phyloP scores from a whole-genome alignment of 495 filamentous ascomycete species.

The Neurospora hispaniola region DNA sequence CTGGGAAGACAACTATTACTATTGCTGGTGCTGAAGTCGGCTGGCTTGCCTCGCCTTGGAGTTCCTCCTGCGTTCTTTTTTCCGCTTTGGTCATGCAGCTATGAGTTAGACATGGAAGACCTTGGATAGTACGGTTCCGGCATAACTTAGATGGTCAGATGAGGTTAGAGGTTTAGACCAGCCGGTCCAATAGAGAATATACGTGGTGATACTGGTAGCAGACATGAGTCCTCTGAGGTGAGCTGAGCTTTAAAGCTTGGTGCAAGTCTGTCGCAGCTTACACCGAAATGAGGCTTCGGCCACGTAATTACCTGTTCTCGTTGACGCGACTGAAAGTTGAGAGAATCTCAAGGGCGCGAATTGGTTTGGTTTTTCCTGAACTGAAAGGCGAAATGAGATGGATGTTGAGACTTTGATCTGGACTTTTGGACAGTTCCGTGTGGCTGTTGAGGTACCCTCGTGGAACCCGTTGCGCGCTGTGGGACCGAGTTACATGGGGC shows the following conservation, averaged over 20 bases:
- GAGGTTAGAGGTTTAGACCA: neutral
- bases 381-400: neutral
- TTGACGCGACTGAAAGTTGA: neutral
- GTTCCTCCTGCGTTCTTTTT: neutral
- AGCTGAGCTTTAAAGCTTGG: neutral
- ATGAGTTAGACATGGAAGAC: neutral
- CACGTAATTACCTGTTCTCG: too few species aligned
- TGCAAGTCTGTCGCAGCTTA: neutral
- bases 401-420: neutral
- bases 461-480: neutral
- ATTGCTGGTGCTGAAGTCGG: slow-evolving; percentile 61
- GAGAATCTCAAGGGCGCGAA: neutral
- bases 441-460: neutral
- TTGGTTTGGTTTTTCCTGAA: neutral
- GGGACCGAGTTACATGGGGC: neutral
- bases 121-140: neutral
- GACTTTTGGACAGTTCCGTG: neutral
- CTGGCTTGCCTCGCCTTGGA: neutral
- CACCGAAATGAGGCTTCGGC: neutral
- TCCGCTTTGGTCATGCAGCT: neutral
- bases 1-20: slow-evolving; percentile 83
- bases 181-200: neutral
- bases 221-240: neutral
- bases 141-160: neutral
- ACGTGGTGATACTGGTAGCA: neutral